phyloP scores from a whole-genome alignment of 305 asterid species.

The Fraxinus floribunda region DNA sequence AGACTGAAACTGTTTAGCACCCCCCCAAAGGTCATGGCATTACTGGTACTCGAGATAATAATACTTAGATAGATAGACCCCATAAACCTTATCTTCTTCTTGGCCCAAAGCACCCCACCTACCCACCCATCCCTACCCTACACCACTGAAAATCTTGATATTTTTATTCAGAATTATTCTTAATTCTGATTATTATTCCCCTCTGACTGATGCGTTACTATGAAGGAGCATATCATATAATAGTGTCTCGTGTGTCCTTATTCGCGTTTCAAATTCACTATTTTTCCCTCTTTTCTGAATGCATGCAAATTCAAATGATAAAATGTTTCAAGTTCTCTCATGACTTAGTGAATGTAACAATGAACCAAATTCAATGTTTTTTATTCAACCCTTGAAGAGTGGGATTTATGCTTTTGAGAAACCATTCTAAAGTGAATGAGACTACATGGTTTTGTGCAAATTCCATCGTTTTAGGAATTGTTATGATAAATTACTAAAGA shows the following conservation, averaged over 20 bases:
- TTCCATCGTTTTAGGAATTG: not conserved
- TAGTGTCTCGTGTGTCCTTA: not conserved
- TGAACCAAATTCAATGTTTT: not conserved
- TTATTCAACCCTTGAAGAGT: not conserved
- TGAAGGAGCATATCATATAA: not conserved
- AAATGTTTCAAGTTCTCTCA: not conserved
- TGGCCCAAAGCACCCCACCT: not conserved
- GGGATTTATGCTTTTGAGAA: not conserved
- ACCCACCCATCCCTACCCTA: not conserved
- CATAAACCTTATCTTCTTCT: not conserved
- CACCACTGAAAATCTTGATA: not conserved
- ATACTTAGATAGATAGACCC: not conserved
- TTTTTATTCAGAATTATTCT: not conserved
- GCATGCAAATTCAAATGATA: not conserved
- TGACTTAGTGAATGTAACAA: not conserved
- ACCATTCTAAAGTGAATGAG: not conserved
- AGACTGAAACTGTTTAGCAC: not conserved
- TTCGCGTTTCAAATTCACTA: not conserved
- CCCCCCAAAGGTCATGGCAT: not conserved
- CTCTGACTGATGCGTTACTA: not conserved
- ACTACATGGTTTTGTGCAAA: not conserved
- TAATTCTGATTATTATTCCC: not conserved
- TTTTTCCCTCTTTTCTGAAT: not conserved
- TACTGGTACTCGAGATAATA: not conserved
- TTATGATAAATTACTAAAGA: not conserved